Percentiles rank a stretch among this genome's conserved stretches.
Conservation (phyloP, 495 filamentous ascomycete genomes). For the Clavariopsis aquatica region DNA sequence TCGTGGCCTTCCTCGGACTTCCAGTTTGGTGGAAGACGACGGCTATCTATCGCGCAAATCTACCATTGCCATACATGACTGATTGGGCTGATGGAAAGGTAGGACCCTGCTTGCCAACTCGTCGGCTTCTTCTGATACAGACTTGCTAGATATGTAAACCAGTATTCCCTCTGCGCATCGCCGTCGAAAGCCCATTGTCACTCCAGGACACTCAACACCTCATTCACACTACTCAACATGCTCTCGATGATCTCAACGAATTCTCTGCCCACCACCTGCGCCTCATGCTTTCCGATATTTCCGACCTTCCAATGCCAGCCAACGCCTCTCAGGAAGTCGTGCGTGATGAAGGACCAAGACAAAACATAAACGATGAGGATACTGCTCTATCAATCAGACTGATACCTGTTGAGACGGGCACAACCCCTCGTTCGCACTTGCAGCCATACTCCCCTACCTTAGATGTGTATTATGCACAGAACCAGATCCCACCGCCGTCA, state of each 20-base stretch:
- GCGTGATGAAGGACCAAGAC: conserved; percentile 11
- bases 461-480: conserved; percentile 77
- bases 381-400: conserved; percentile 71
- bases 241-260: conserved; percentile 85
- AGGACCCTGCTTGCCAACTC: conserved; percentile 28
- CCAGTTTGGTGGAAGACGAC: conserved; percentile 99
- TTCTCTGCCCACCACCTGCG: conserved; percentile 89
- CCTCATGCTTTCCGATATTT: conserved; percentile 59
- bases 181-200: conserved; percentile 70
- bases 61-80: conserved; percentile 85
- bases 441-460: conserved; percentile 69
- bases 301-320: conserved; percentile 45
- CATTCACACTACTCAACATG: conserved; percentile 81
- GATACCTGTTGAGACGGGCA: conserved; percentile 58
- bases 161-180: conserved; percentile 82
- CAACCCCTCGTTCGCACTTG: conserved; percentile 60
- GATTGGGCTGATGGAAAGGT: conserved; percentile 94
- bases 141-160: conserved; percentile 74
- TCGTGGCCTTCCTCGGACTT: conserved; percentile 80
- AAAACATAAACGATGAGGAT: conserved; percentile 43
- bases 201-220: conserved; percentile 73
- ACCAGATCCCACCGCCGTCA: conserved; percentile 67
- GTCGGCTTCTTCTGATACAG: neutral
- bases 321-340: conserved; percentile 37
- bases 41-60: conserved; percentile 80